Conservation (phyloP, 2,329 filamentous ascomycete species). For the Colletotrichum theobromicola region DNA sequence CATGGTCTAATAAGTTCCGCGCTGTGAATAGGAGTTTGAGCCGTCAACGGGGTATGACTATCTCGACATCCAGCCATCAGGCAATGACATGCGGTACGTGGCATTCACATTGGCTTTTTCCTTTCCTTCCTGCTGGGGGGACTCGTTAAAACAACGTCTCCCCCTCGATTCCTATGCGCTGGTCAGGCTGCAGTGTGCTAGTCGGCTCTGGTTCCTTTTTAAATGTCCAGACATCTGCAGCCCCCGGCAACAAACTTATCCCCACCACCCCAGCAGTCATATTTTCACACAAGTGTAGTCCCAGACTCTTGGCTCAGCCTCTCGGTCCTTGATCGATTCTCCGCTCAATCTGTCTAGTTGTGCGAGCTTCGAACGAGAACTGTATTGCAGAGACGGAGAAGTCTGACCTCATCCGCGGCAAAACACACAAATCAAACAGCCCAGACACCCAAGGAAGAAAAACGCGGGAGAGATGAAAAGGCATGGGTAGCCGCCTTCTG, state of each 20-base stretch:
- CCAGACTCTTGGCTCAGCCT: neutral
- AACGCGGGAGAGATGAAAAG: neutral
- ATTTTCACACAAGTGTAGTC: neutral
- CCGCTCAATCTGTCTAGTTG: neutral
- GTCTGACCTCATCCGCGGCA: neutral
- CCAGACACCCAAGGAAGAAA: neutral
- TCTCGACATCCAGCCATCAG: constrained; percentile 54
- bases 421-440: neutral
- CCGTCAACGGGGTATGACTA: constrained; percentile 61
- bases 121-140: neutral
- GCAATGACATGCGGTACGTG: constrained; percentile 61
- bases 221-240: neutral
- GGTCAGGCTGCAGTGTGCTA: neutral
- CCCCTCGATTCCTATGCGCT: neutral
- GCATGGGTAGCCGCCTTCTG: constrained; percentile 41
- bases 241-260: neutral
- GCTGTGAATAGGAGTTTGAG: constrained; percentile 57
- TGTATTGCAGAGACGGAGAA: neutral
- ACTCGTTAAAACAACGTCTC: neutral
- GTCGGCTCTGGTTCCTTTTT: constrained; percentile 18
- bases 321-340: neutral
- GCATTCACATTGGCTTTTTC: constrained; percentile 22
- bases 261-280: neutral
- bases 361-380: neutral
- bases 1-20: constrained; percentile 28